These are phyloP conservation scores for Oryza nivara DNA, from an alignment of 176 grass and related monocot species.

Conservation along the genomic window DNA sequence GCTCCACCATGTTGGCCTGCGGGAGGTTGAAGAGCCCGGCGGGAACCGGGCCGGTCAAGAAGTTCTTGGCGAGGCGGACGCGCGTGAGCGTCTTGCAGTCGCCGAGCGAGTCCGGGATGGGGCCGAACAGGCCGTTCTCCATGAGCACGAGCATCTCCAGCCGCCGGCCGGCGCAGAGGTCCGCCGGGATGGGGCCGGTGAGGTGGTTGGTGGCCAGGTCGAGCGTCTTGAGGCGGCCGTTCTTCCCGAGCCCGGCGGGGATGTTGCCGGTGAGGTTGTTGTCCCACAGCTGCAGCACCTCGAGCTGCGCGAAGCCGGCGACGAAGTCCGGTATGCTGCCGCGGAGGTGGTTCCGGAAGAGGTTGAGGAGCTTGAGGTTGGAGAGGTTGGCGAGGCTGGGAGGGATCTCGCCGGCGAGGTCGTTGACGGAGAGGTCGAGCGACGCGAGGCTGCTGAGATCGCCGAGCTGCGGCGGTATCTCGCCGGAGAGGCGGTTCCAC, in stretches of 20 bases:
- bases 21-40: slow-evolving; percentile 74
- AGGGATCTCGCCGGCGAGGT: slow-evolving; percentile 71
- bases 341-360: slow-evolving; percentile 75
- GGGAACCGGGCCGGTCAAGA: slow-evolving; percentile 57
- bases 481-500: slow-evolving; percentile 61
- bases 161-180: slow-evolving; percentile 52
- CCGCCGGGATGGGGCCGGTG: slow-evolving; percentile 55
- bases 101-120: slow-evolving; percentile 63
- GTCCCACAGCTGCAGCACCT: slow-evolving; percentile 72
- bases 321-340: slow-evolving; percentile 64
- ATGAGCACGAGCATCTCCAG: slow-evolving; percentile 74
- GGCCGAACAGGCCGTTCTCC: slow-evolving; percentile 81
- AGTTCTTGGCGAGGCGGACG: slow-evolving; percentile 75
- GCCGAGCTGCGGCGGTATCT: slow-evolving; percentile 60
- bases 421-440: slow-evolving; percentile 84
- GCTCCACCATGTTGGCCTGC: slow-evolving; percentile 66
- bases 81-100: slow-evolving; percentile 64
- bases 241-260: slow-evolving; percentile 50
- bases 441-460: slow-evolving; percentile 39
- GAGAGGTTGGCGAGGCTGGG: slow-evolving; percentile 40
- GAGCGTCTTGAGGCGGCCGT: slow-evolving; percentile 53
- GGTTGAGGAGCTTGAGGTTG: slow-evolving; percentile 58
- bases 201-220: slow-evolving; percentile 74
- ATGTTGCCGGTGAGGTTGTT: slow-evolving; percentile 83
- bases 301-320: slow-evolving; percentile 51